Evolutionary conservation across 208 protist species (phyloP).

Genomic region (Crithidia bombi): DNA sequence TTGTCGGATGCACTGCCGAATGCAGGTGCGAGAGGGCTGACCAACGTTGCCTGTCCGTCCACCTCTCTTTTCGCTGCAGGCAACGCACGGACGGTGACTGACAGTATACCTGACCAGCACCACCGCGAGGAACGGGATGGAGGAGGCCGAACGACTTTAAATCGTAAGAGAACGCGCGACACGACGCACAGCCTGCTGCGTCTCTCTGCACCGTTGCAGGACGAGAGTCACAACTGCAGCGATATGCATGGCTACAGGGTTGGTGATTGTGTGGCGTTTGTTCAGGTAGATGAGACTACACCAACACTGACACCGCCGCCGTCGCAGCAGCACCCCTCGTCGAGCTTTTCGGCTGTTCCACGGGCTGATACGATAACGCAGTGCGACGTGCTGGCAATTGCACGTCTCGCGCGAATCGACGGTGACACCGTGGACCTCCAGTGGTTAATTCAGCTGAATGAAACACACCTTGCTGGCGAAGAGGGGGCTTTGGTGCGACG

Average conservation of each 20-base stretch:
- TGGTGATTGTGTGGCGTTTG: constrained; percentile 22
- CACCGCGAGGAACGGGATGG: neutral
- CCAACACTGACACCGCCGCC: neutral
- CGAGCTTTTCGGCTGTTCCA: neutral
- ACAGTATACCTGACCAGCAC: neutral
- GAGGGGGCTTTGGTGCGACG: constrained; percentile 30
- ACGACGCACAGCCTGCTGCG: neutral
- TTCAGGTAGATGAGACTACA: constrained; percentile 15
- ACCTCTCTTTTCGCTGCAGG: no score
- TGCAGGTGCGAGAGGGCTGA: no score
- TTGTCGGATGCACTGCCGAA: no score
- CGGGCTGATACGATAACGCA: neutral
- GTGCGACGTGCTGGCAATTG: constrained; percentile 29
- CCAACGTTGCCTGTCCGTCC: no score
- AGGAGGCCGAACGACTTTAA: neutral
- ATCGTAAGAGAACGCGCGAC: neutral
- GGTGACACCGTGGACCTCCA: constrained; percentile 17
- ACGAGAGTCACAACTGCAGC: neutral
- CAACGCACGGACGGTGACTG: no score
- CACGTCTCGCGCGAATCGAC: constrained; percentile 5
- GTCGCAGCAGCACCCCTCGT: neutral
- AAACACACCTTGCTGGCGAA: constrained; percentile 29
- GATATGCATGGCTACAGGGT: neutral
- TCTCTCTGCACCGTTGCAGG: neutral
- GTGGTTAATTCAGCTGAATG: constrained; percentile 26